Percentiles rank a stretch among this genome's conserved stretches.
phyloP scores from a whole-genome alignment of 805 yeast genomes.

The Wickerhamiella lipophila region DNA sequence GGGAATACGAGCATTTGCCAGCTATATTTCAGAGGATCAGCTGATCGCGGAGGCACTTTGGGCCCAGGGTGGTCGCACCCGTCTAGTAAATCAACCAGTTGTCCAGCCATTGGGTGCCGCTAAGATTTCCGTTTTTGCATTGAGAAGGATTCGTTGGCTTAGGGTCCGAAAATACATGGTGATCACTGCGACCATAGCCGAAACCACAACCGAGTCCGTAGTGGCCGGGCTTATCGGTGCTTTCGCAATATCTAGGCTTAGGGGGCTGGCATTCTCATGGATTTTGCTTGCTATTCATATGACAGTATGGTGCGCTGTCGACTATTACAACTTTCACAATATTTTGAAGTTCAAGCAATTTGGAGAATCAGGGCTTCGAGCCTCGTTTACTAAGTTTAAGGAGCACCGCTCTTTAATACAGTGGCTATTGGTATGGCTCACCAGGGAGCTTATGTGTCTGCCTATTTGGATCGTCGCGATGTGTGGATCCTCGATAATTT shows the following conservation, averaged over 20 bases:
- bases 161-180: constrained; percentile 84
- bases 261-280: constrained; percentile 27
- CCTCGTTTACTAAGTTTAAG: constrained; percentile 20
- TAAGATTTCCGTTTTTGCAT: constrained; percentile 42
- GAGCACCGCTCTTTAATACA: constrained; percentile 17
- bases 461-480: constrained; percentile 78
- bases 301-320: constrained; percentile 50
- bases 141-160: constrained; percentile 70
- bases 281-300: constrained; percentile 42
- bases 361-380: constrained; percentile 17
- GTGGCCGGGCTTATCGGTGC: constrained; percentile 57
- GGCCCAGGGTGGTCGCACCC: constrained; percentile 64
- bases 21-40: constrained; percentile 83
- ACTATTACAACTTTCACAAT: constrained; percentile 44
- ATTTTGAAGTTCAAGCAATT: constrained; percentile 28
- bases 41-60: constrained; percentile 82
- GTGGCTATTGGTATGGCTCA: constrained; percentile 44
- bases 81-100: constrained; percentile 65
- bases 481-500: constrained; percentile 53
- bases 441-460: constrained; percentile 61
- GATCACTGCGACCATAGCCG: constrained; percentile 65
- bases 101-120: constrained; percentile 51
- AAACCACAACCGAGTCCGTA: constrained; percentile 74
- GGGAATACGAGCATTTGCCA: constrained; percentile 58
- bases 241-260: constrained; percentile 31